Conservation (phyloP, 2,329 filamentous ascomycete species). For the Hypoxylon sp. region DNA sequence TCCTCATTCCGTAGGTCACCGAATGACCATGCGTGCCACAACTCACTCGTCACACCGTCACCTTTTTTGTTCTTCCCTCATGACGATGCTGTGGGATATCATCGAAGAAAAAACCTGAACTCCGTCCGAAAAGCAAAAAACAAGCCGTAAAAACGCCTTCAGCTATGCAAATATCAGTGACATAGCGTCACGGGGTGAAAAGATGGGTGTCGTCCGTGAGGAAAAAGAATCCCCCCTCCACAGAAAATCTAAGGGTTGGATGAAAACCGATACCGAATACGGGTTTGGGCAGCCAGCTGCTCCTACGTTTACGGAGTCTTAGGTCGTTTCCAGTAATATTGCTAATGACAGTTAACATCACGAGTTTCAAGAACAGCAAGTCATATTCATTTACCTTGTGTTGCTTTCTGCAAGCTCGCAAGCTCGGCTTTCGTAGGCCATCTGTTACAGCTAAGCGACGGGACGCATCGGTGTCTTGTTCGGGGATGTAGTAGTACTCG, state of each 20-base stretch:
- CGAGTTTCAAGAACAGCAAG: slow-evolving; percentile 11
- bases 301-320: slow-evolving; percentile 60
- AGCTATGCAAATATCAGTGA: slow-evolving; percentile 41
- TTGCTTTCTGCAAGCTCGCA: slow-evolving; percentile 90
- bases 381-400: slow-evolving; percentile 81
- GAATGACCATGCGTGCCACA: slow-evolving; percentile 2
- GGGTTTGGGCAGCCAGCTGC: slow-evolving; percentile 16
- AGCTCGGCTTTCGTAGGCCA: slow-evolving; percentile 85
- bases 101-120: slow-evolving; percentile 18
- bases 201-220: slow-evolving; percentile 21
- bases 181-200: slow-evolving; percentile 16
- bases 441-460: slow-evolving; percentile 84
- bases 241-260: too few species aligned
- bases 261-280: slow-evolving; percentile 1
- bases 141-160: slow-evolving; percentile 37
- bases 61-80: slow-evolving; percentile 7
- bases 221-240: neutral
- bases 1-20: slow-evolving; percentile 2
- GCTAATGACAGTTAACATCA: slow-evolving; percentile 52
- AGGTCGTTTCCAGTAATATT: slow-evolving; percentile 76
- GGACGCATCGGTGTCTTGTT: slow-evolving; percentile 81
- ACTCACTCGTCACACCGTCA: slow-evolving; percentile 3
- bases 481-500: slow-evolving; percentile 96
- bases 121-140: slow-evolving; percentile 19
- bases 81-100: slow-evolving; percentile 30